Conservation (phyloP, 345 rosid species). For the Linum trigynum region DNA sequence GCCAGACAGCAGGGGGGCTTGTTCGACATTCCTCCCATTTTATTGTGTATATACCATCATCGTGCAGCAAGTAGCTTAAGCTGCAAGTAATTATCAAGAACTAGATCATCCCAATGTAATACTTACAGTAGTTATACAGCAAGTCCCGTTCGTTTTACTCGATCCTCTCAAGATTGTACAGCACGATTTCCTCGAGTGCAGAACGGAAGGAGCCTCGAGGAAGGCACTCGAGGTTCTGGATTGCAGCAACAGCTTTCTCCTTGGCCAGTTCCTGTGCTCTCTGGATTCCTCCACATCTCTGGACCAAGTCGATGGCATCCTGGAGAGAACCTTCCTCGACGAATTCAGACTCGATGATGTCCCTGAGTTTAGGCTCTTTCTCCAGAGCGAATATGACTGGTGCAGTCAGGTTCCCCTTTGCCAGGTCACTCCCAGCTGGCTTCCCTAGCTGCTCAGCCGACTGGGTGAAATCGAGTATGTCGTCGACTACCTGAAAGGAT, state of each 20-base stretch:
- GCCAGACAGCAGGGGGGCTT: too few relatives aligned
- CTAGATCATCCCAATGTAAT: too few relatives aligned
- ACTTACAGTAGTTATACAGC: too few relatives aligned
- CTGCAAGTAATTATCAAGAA: too few relatives aligned
- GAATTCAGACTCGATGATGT: slow-evolving; percentile 84
- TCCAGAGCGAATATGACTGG: slow-evolving; percentile 79
- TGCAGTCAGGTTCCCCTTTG: slow-evolving; percentile 82
- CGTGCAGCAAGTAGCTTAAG: too few relatives aligned
- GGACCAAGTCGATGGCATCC: slow-evolving; percentile 62
- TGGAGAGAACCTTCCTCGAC: slow-evolving; percentile 72
- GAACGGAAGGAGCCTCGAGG: slow-evolving; percentile 45
- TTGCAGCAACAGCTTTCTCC: slow-evolving; percentile 72
- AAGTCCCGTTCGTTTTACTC: slow-evolving; percentile 25
- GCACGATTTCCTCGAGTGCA: slow-evolving; percentile 74
- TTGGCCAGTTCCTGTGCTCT: slow-evolving; percentile 65
- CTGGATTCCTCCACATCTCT: slow-evolving; percentile 61
- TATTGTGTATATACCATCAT: too few relatives aligned
- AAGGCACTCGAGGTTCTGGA: slow-evolving; percentile 58
- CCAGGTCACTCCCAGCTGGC: slow-evolving; percentile 81
- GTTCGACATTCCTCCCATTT: too few relatives aligned
- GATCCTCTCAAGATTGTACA: slow-evolving; percentile 83
- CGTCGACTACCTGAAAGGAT: slow-evolving; percentile 90
- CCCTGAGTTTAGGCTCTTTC: slow-evolving; percentile 68
- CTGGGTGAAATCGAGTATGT: slow-evolving; percentile 87
- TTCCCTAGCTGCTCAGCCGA: slow-evolving; percentile 90